Conservation (phyloP, 2,329 filamentous ascomycete species). For the Sclerotinia trifoliorum region DNA sequence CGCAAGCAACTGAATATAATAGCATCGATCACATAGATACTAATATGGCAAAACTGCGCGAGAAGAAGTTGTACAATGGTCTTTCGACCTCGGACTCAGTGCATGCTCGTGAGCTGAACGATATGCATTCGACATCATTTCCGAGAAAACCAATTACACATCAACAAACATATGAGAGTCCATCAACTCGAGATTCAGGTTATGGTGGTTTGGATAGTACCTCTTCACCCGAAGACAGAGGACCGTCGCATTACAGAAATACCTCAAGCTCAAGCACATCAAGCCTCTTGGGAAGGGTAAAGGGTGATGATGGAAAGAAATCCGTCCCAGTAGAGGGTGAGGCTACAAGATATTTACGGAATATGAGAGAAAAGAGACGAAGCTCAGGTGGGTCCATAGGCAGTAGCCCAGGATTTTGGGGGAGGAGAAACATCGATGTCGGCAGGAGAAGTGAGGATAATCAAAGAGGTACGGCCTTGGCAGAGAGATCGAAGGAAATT, state of each 20-base stretch:
- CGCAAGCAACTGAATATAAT: constrained; percentile 12
- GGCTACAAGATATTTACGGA: constrained; percentile 19
- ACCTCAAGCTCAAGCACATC: constrained; percentile 13
- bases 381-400: constrained; percentile 3
- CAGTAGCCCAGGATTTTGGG: not conserved
- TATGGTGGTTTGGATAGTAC: not conserved
- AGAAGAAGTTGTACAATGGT: not conserved
- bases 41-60: constrained; percentile 4
- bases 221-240: not conserved
- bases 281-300: constrained; percentile 9
- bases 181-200: constrained; percentile 1
- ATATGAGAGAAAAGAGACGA: constrained; percentile 13
- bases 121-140: not conserved
- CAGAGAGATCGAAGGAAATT: not conserved
- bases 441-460: not conserved
- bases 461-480: not conserved
- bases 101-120: constrained; percentile 6
- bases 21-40: not conserved
- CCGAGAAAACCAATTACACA: not conserved
- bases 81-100: not conserved
- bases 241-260: not conserved
- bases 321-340: constrained; percentile 2
- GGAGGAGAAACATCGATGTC: not conserved
- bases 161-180: not conserved
- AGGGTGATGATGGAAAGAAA: not conserved